phyloP scores from a whole-genome alignment of 257 asterid genomes.

The Rauvolfia tetraphylla region DNA sequence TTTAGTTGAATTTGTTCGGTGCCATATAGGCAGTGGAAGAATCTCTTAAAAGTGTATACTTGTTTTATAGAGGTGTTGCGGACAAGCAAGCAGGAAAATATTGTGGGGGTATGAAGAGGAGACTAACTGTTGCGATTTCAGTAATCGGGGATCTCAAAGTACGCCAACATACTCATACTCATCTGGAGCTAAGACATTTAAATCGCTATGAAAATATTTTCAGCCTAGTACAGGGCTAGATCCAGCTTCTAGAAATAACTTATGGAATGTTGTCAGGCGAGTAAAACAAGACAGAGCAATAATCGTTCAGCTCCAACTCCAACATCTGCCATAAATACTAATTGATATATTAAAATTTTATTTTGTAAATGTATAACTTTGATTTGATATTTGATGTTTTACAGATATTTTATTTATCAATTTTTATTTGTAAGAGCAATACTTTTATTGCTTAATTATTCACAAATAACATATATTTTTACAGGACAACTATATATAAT shows the following conservation, averaged over 20 bases:
- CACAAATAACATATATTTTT: no score
- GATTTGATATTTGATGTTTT: no score
- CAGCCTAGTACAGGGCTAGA: conserved; percentile 95
- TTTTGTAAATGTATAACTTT: no score
- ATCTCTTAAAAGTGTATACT: conserved; percentile 82
- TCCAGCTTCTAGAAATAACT: conserved; percentile 89
- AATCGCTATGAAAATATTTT: conserved; percentile 1
- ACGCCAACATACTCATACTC: conserved; percentile 20
- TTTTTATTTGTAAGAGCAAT: no score
- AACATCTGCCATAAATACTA: no score
- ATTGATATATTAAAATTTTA: no score
- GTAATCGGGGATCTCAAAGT: conserved; percentile 97
- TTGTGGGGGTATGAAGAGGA: conserved; percentile 99
- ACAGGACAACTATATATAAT: no score
- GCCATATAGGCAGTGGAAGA: conserved; percentile 83
- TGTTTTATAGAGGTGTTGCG: conserved; percentile 85
- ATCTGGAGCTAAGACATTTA: neutral
- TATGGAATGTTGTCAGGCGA: conserved; percentile 90
- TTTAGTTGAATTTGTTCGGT: conserved; percentile 14
- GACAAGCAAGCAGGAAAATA: conserved; percentile 87
- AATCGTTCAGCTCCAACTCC: no score
- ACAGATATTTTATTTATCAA: no score
- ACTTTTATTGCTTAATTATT: no score
- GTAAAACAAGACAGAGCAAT: conserved; percentile 92
- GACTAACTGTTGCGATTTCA: conserved; percentile 98